Percentiles rank a stretch among this genome's conserved stretches.
Evolutionary conservation across 306 rosid species (phyloP).

Genomic region (Corylus heterophylla): DNA sequence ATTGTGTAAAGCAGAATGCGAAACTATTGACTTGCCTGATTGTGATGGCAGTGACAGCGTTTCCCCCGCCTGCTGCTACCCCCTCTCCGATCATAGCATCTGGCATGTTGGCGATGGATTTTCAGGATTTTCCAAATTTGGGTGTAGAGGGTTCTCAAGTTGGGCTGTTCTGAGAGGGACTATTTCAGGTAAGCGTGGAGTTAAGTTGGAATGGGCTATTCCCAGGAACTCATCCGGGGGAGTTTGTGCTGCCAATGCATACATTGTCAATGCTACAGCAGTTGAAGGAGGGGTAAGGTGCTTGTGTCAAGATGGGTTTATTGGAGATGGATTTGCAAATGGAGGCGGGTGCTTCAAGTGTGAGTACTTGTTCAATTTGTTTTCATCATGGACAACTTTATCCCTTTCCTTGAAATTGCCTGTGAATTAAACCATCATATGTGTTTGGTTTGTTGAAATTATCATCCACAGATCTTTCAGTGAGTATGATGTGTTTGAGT

Average conservation of each 20-base stretch:
- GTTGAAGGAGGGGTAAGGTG: constrained; percentile 63
- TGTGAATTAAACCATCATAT: neutral
- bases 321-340: constrained; percentile 79
- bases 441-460: neutral
- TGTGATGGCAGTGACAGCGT: constrained; percentile 60
- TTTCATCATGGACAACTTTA: neutral
- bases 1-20: constrained; percentile 76
- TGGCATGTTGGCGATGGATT: constrained; percentile 74
- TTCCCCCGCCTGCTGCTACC: constrained; percentile 85
- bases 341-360: constrained; percentile 82
- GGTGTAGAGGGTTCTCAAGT: constrained; percentile 93
- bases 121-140: constrained; percentile 66
- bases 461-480: neutral
- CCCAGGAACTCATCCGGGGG: constrained; percentile 55
- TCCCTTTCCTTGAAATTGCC: neutral
- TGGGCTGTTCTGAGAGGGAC: constrained; percentile 71
- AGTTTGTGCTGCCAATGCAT: constrained; percentile 60
- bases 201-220: constrained; percentile 87
- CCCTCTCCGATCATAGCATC: constrained; percentile 73
- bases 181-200: constrained; percentile 71
- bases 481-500: neutral
- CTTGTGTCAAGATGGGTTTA: constrained; percentile 65
- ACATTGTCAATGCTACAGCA: constrained; percentile 57
- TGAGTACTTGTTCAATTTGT: constrained; percentile 31
- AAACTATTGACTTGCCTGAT: constrained; percentile 57